These are phyloP conservation scores for Ocimum tenuiflorum DNA, from an alignment of 257 asterid genomes.

Conservation along the genomic window DNA sequence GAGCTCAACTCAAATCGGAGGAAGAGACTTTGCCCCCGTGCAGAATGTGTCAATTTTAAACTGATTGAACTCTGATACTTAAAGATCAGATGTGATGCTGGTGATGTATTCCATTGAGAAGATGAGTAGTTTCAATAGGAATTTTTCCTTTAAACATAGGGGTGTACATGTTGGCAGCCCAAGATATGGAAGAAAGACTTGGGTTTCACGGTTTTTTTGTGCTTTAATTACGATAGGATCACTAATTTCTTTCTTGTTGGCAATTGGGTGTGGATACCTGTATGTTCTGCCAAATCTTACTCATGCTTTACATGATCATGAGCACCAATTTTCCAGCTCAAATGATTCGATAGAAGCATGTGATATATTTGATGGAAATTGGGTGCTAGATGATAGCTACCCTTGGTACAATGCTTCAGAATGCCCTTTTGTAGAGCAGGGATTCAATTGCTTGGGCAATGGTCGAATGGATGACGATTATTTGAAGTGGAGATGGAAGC, in stretches of 20 bases:
- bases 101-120: conserved; percentile 18
- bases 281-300: conserved; percentile 62
- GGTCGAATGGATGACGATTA: conserved; percentile 58
- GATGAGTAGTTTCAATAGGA: conserved; percentile 44
- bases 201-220: conserved; percentile 33
- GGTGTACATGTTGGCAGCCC: conserved; percentile 42
- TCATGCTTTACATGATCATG: conserved; percentile 39
- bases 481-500: conserved; percentile 81
- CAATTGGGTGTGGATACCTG: conserved; percentile 47
- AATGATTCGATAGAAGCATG: conserved; percentile 31
- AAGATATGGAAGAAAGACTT: conserved; percentile 35
- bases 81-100: not conserved
- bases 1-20: not conserved
- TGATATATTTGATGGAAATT: conserved; percentile 56
- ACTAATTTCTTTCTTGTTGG: conserved; percentile 44
- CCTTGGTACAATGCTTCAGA: conserved; percentile 70
- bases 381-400: conserved; percentile 49
- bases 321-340: conserved; percentile 24
- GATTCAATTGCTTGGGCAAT: conserved; percentile 62
- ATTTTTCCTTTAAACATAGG: conserved; percentile 52
- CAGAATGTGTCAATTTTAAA: not conserved
- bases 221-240: conserved; percentile 37
- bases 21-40: not conserved
- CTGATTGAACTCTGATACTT: not conserved
- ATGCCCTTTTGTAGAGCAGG: conserved; percentile 70